Evolutionary conservation across 2,329 filamentous ascomycete species (phyloP).

Genomic region (Aspergillus pseudoviridinutans): DNA sequence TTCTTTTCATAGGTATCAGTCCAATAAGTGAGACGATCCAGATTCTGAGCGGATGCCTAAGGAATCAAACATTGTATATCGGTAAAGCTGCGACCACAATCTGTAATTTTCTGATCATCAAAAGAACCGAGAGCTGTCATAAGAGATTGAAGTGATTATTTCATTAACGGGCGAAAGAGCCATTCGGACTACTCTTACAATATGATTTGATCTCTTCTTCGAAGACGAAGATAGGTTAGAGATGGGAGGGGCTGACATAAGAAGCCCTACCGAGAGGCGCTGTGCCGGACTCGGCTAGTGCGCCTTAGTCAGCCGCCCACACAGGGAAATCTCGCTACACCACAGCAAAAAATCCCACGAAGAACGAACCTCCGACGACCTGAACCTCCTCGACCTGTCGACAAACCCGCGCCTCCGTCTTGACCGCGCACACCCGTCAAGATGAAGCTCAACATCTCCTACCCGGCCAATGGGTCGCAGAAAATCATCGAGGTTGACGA

Average conservation of each 20-base stretch:
- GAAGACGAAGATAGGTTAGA: not conserved
- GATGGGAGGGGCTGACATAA: slow-evolving; percentile 19
- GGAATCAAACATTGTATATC: not conserved
- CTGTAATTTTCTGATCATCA: not conserved
- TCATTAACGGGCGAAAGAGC: not conserved
- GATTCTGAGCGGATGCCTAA: not conserved
- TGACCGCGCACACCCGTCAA: slow-evolving; percentile 50
- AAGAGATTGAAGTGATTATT: not conserved
- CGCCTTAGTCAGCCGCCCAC: slow-evolving; percentile 35
- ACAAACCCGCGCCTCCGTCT: slow-evolving; percentile 45
- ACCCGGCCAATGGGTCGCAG: slow-evolving; percentile 99
- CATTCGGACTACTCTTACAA: not conserved
- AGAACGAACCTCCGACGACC: slow-evolving; percentile 34
- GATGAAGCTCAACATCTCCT: slow-evolving; percentile 78
- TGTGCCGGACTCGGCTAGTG: slow-evolving; percentile 24
- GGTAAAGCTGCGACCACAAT: not conserved
- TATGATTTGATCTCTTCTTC: not conserved
- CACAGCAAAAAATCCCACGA: slow-evolving; percentile 38
- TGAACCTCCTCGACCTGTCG: slow-evolving; percentile 36
- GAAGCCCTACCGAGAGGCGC: slow-evolving; percentile 22
- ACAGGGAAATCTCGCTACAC: slow-evolving; percentile 39
- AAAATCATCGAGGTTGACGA: slow-evolving; percentile 99
- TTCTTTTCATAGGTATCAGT: not conserved
- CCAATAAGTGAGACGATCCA: not conserved
- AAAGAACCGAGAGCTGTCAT: not conserved